Evolutionary conservation across 1,139 yeast species (phyloP).

Genomic region (Lodderomyces jiufengensis): DNA sequence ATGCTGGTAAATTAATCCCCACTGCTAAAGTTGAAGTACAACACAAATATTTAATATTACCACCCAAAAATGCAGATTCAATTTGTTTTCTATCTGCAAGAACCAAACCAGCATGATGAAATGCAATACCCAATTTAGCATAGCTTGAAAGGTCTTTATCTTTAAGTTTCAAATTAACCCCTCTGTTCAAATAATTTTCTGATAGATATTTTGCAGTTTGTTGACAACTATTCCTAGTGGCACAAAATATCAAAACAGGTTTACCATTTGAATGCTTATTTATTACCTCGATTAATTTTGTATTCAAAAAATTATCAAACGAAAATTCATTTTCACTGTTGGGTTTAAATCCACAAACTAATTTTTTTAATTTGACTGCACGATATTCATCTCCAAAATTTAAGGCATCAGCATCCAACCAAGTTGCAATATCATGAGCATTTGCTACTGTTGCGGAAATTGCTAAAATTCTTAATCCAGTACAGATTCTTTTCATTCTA

Average conservation of each 20-base stretch:
- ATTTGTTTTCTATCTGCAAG: conserved; percentile 40
- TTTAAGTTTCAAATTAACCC: conserved; percentile 10
- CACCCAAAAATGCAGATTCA: conserved; percentile 43
- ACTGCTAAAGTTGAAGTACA: conserved; percentile 60
- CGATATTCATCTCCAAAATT: conserved; percentile 45
- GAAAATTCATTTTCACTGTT: conserved; percentile 38
- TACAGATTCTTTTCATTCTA: conserved; percentile 43
- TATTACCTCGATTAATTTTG: conserved; percentile 35
- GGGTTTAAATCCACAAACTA: conserved; percentile 41
- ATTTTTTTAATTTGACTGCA: conserved; percentile 37
- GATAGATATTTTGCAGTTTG: conserved; percentile 41
- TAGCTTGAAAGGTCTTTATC: conserved; percentile 28
- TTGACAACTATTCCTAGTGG: conserved; percentile 47
- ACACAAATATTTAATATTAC: conserved; percentile 42
- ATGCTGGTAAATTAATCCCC: conserved; percentile 63
- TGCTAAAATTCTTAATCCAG: conserved; percentile 43
- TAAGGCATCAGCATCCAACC: conserved; percentile 39
- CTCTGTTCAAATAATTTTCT: conserved; percentile 9
- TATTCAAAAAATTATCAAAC: conserved; percentile 39
- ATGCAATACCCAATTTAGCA: conserved; percentile 40
- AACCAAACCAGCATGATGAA: conserved; percentile 58
- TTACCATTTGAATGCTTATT: conserved; percentile 31
- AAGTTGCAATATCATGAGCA: conserved; percentile 43
- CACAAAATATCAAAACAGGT: conserved; percentile 50
- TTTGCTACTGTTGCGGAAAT: conserved; percentile 56